Evolutionary conservation across 768 basidiomycete species (phyloP), one percentile per base, ranked within the genome.

Genomic region (Pisolithus sp.): DNA sequence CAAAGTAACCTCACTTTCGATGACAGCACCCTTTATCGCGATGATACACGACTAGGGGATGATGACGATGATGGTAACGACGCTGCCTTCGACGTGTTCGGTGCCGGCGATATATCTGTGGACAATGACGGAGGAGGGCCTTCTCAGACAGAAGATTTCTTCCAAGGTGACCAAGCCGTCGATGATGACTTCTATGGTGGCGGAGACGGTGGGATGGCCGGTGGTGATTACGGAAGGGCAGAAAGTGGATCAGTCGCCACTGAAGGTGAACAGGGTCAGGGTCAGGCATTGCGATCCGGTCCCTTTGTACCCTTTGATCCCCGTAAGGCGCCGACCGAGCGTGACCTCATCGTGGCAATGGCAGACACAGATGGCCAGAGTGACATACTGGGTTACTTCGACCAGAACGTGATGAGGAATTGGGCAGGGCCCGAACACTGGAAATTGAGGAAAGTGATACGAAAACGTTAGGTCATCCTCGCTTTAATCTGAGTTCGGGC

Each of bases 371-470:
- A 88, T 51, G 78, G 73, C 1, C 79, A 76, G 5, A 73, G 71
- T 17, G 66, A 74, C 18, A 78, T 86, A 68, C 73, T 86, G 63
- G 93, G 94, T 60, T 96, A 95, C 67, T 96, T 98, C 63, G 94
- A 98, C 67, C 79, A 84, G 60, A 82, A 75, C 55, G 78, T 89
- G 61, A 74, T 85, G 59, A 95, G 90, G 76, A 95, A 95, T 59
- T 99, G 96, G 96, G 96, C 96, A 4, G 96, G 96, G 0, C 94
- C 94, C 7, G 92, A 98, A 68, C 96, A 99, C 64, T 99, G 96
- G 95, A 98, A 95, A 66, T 68, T 98, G 62, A 75, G 88, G 55
- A 88, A 84, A 63, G 77, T 84, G n/a, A 74, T 92, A 48, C 80
- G 87, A 53, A 81, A 79, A 74, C 78, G 92, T 94, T 56, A 69